Evolutionary conservation across 2,329 filamentous ascomycete genomes (phyloP), one percentile per base, ranked within the genome.

Genomic region (Verticillium dahliae): DNA sequence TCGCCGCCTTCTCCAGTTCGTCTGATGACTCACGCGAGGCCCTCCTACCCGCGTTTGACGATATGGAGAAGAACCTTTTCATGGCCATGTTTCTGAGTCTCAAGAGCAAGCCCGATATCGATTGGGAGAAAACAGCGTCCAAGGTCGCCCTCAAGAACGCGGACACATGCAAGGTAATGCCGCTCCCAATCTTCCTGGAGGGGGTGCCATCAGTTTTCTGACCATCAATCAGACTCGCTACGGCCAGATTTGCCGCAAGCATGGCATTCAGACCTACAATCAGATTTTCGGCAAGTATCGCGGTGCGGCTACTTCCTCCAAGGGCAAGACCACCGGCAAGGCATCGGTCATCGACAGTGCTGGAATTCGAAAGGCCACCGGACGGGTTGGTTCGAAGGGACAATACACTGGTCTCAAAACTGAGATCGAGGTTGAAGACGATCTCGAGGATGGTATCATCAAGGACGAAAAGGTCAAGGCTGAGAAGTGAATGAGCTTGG

Each of bases 161-260:
- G 0, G 71, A 72, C 9, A 75, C 77, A 3, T 81, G 81, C 61
- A 78, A 76, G 69, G 80, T 80, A 63, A 4, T 31, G 27, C 27
- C 27, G 27, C 27, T 31, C 27, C 27, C 27, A 31, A 31, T 3
- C 27, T 31, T 5, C 27, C 27, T 31, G 27, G 4, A 57, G 71
- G 15, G 15, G 15, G 14, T 2, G 33, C 9, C 60, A 31, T 59
- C 39, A 13, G 34, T 13, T 33, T 4, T 4, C n/a, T 52, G 31
- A 33, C 9, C 27, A 34, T 34, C 0, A 9, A 38, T 45, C 61
- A 80, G 74, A 75, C 77, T 45, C 79, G 81, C 56, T 84, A 79
- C 61, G 75, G 78, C 3, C 80, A 84, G 62, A 76, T 84, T 63
- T 82, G 79, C 69, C 72, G 73, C 56, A 81, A 81, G 70, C 71